These are phyloP conservation scores for Wickerhamomyces chaumierensis DNA, from an alignment of 805 yeast species.

Conservation along the genomic window DNA sequence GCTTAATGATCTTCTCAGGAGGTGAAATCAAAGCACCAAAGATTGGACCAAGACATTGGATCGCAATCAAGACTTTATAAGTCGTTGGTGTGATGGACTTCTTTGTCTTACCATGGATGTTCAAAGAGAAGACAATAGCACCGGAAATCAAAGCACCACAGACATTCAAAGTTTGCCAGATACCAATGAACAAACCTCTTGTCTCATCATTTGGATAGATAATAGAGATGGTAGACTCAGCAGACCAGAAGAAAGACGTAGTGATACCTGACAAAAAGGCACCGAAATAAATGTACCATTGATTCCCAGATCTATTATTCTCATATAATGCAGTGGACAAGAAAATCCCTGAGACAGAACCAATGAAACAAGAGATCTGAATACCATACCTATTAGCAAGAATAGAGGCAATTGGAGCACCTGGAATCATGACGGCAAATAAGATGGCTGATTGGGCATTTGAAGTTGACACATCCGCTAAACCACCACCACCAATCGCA, in stretches of 20 bases:
- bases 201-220: conserved; percentile 13
- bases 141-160: conserved; percentile 19
- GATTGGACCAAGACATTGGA: conserved; percentile 18
- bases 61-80: conserved; percentile 15
- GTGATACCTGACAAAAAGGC: conserved; percentile 16
- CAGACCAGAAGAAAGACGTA: conserved; percentile 19
- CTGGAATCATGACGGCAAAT: conserved; percentile 15
- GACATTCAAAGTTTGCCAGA: conserved; percentile 18
- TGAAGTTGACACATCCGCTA: conserved; percentile 9
- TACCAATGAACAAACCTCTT: conserved; percentile 19
- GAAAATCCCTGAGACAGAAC: conserved; percentile 17
- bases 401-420: conserved; percentile 14
- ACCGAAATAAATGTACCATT: conserved; percentile 16
- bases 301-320: conserved; percentile 17
- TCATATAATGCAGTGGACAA: conserved; percentile 19
- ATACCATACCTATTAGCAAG: conserved; percentile 16
- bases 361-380: conserved; percentile 10
- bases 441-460: conserved; percentile 11
- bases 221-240: conserved; percentile 20
- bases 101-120: conserved; percentile 9
- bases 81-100: conserved; percentile 13
- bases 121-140: conserved; percentile 12
- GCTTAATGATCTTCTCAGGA: conserved; percentile 19
- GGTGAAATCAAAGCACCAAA: conserved; percentile 12
- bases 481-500: conserved; percentile 18